phyloP scores from a whole-genome alignment of 106 monocot species.

The Xerophyta viscosa region DNA sequence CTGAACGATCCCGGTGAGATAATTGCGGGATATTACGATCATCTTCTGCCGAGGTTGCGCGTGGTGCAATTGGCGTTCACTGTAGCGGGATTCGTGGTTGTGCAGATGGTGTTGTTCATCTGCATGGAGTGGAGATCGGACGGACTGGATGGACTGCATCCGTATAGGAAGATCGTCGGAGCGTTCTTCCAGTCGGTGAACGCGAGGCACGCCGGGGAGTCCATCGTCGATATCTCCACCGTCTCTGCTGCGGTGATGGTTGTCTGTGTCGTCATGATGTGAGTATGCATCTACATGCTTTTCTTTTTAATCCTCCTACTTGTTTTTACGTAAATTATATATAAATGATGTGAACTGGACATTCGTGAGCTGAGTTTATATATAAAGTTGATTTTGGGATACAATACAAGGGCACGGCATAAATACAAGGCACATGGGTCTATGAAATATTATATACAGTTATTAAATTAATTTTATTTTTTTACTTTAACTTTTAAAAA shows the following conservation, averaged over 20 bases:
- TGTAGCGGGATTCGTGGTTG: constrained; percentile 13
- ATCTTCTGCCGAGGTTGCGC: constrained; percentile 20
- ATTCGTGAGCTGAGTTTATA: too few relatives aligned
- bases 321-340: too few relatives aligned
- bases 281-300: background rate
- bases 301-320: too few relatives aligned
- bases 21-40: constrained; percentile 12
- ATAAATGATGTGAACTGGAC: too few relatives aligned
- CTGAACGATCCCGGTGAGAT: constrained; percentile 1
- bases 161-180: constrained; percentile 37
- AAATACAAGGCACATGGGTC: too few relatives aligned
- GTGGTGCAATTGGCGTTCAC: constrained; percentile 18
- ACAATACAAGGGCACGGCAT: too few relatives aligned
- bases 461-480: too few relatives aligned
- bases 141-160: constrained; percentile 28
- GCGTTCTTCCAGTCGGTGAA: constrained; percentile 49
- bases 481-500: too few relatives aligned
- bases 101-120: constrained; percentile 37
- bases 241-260: constrained; percentile 46
- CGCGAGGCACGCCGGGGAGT: constrained; percentile 59
- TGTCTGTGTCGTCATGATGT: constrained; percentile 72
- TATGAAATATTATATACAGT: too few relatives aligned
- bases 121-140: constrained; percentile 53
- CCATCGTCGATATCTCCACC: constrained; percentile 35
- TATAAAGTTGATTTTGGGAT: too few relatives aligned